phyloP scores from a whole-genome alignment of 352 stramenopile genomes.

The Phytophthora pluvialis region DNA sequence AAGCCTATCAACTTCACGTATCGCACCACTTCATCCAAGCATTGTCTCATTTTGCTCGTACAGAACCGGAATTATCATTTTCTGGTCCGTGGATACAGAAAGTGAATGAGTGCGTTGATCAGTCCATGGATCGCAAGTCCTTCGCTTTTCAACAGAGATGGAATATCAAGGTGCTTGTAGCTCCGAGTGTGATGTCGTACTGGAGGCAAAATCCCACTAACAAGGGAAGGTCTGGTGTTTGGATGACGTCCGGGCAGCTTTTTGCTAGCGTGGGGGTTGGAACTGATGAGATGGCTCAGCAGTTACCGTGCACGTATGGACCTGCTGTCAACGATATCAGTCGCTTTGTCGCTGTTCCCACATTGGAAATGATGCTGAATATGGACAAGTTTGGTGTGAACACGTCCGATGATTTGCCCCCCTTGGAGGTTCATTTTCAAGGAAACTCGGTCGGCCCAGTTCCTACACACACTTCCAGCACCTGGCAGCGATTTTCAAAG shows the following conservation, averaged over 20 bases:
- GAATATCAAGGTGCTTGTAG: slow-evolving; percentile 70
- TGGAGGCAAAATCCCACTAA: slow-evolving; percentile 43
- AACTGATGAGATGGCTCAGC: slow-evolving; percentile 29
- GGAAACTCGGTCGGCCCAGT: slow-evolving; percentile 41
- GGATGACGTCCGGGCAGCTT: slow-evolving; percentile 62
- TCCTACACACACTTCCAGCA: slow-evolving; percentile 49
- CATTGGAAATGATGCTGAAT: slow-evolving; percentile 63
- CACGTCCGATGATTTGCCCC: slow-evolving; percentile 45
- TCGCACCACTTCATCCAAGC: slow-evolving; percentile 57
- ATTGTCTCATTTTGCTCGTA: slow-evolving; percentile 36
- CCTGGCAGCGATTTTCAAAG: slow-evolving; percentile 56
- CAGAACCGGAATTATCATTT: slow-evolving; percentile 20
- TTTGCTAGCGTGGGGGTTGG: slow-evolving; percentile 64
- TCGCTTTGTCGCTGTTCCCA: slow-evolving; percentile 45
- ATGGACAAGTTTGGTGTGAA: slow-evolving; percentile 63
- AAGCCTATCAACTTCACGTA: slow-evolving; percentile 72
- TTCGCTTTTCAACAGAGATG: slow-evolving; percentile 34
- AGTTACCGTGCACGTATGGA: slow-evolving; percentile 21
- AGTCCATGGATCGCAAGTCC: slow-evolving; percentile 3
- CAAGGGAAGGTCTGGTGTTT: slow-evolving; percentile 39
- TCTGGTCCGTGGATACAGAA: not conserved
- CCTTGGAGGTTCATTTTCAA: slow-evolving; percentile 53
- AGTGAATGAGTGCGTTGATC: not conserved
- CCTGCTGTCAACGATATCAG: slow-evolving; percentile 50
- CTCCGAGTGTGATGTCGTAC: slow-evolving; percentile 66